Conservation (phyloP, 495 filamentous ascomycete species). For the Talaromyces adpressus region DNA sequence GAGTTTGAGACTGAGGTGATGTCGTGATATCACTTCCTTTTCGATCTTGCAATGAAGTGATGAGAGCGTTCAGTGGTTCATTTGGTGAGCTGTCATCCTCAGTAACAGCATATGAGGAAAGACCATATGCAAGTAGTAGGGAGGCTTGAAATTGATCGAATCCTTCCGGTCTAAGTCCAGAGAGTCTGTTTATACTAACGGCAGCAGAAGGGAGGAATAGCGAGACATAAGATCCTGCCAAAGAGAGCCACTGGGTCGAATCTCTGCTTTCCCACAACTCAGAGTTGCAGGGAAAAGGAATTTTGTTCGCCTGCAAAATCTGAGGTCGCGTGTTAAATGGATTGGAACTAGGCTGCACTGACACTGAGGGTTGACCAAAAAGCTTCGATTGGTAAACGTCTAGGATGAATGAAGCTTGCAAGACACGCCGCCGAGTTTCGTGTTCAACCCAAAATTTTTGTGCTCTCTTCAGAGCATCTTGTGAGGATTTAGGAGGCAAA, state of each 20-base stretch:
- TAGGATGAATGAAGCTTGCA: constrained; percentile 16
- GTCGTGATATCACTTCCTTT: neutral
- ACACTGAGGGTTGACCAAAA: constrained; percentile 12
- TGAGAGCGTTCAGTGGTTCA: neutral
- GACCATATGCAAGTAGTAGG: constrained; percentile 10
- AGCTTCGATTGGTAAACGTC: constrained; percentile 13
- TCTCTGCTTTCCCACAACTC: constrained; percentile 13
- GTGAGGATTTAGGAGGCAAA: neutral
- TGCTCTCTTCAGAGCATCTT: constrained; percentile 18
- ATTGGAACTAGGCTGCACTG: constrained; percentile 5
- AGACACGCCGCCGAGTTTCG: constrained; percentile 21
- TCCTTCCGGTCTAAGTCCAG: neutral
- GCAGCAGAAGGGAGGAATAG: constrained; percentile 8
- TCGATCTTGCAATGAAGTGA: neutral
- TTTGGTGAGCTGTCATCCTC: neutral
- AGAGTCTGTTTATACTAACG: neutral
- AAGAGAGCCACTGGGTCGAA: constrained; percentile 10
- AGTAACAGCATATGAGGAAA: neutral
- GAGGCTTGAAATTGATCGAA: constrained; percentile 12
- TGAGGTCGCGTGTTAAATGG: neutral
- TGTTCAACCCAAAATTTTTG: constrained; percentile 36
- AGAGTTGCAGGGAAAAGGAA: constrained; percentile 14
- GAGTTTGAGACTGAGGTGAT: constrained; percentile 1
- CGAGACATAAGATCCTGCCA: constrained; percentile 2
- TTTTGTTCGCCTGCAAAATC: constrained; percentile 2